Conservation (phyloP, 805 yeast genomes). For the Priceomyces carsonii region DNA sequence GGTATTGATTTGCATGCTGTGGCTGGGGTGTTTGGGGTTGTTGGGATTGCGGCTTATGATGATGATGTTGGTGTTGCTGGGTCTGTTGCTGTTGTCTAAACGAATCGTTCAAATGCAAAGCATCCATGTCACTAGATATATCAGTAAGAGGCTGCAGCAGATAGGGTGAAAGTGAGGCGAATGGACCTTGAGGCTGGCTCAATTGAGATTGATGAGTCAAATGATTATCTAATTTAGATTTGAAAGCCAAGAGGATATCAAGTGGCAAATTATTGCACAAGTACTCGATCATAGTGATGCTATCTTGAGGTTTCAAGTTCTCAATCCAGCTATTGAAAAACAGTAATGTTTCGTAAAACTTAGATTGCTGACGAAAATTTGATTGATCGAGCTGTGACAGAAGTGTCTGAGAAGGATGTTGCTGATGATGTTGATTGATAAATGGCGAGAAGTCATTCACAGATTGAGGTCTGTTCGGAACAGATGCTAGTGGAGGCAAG, state of each 20-base stretch:
- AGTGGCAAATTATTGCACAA: slow-evolving; percentile 51
- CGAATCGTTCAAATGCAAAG: slow-evolving; percentile 13
- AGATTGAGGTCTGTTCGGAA: slow-evolving; percentile 44
- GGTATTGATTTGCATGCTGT: slow-evolving; percentile 1
- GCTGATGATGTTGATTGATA: slow-evolving; percentile 15
- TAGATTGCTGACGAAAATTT: slow-evolving; percentile 19
- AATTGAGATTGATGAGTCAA: slow-evolving; percentile 16
- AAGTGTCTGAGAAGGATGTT: slow-evolving; percentile 12
- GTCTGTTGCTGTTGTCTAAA: slow-evolving; percentile 9
- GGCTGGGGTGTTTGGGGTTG: slow-evolving; percentile 8
- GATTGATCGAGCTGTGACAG: slow-evolving; percentile 10
- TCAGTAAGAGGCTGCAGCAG: slow-evolving; percentile 13
- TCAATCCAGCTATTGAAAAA: slow-evolving; percentile 53
- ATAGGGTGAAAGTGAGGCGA: slow-evolving; percentile 9
- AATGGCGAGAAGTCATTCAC: slow-evolving; percentile 38
- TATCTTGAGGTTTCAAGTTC: slow-evolving; percentile 51
- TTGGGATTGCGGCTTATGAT: slow-evolving; percentile 7
- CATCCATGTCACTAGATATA: slow-evolving; percentile 17
- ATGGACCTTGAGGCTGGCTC: slow-evolving; percentile 5
- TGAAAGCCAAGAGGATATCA: slow-evolving; percentile 52
- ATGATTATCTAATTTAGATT: slow-evolving; percentile 45
- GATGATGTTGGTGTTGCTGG: slow-evolving; percentile 7
- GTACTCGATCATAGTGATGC: slow-evolving; percentile 53
- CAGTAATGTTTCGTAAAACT: slow-evolving; percentile 52
- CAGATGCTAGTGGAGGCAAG: slow-evolving; percentile 22